Base-by-base conservation (phyloP, 129 eudicot genomes). In the Kitagawia praeruptora region DNA sequence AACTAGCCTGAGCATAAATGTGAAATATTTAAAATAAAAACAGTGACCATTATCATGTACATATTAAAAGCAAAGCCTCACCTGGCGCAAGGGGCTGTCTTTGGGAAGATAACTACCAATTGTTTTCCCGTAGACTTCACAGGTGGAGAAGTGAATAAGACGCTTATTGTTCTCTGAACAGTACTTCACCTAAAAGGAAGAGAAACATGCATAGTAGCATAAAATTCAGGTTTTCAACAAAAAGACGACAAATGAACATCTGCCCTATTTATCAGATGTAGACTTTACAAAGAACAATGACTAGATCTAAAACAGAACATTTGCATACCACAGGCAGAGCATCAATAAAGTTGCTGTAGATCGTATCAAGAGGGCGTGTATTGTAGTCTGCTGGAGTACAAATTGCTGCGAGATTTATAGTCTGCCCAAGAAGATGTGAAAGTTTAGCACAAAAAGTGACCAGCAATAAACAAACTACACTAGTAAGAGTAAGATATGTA, bases 311-410 rank as follows among this genome's bases (percentile, higher is more conserved):
- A 34, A 34, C 37, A 34, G 37, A 2, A 34, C 34, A 28, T 4
- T 1, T 0, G 53, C 88, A 67, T 89, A 94, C 98, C 97, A 95
- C 98, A n/a, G 98, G 98, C 77, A 95, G 92, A 2, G 98, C 97
- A 86, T 92, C 98, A 9, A 92, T 89, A 88, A 95, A 95, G 70
- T 95, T 95, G 89, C 97, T 95, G 94, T 95, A 95, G 12, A 95
- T 92, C 37, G 98, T 95, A 77, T 95, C 98, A 23, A 95, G 91
- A 1, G 98, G 98, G 74, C 97, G 96, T 9, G 96, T 95, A 74
- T 92, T 95, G 89, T 95, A 92, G 83, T 95, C 97, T 28, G 98
- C 97, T 28, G 98, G 98, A 70, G 98, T 95, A 82, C 98, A 95
- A 87, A 95, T 95, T 80, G 98, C 98, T 40, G 97, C 98, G 41